Percentiles rank a stretch among this genome's conserved stretches.
Evolutionary conservation across 2,329 filamentous ascomycete genomes (phyloP).

Genomic region (Coniochaeta sp.): DNA sequence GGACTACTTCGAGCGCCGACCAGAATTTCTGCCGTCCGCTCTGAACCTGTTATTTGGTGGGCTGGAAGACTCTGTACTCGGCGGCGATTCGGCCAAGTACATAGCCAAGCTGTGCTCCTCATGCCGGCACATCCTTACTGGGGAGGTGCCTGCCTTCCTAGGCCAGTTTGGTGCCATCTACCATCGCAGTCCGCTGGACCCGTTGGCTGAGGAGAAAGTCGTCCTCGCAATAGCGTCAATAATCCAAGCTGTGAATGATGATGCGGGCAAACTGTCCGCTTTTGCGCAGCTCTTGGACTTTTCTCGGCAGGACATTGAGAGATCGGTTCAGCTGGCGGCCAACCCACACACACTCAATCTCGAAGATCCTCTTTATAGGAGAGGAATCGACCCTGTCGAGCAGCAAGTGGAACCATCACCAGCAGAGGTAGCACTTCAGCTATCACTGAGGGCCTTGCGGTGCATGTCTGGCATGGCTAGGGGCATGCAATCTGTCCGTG

Average conservation of each 20-base stretch:
- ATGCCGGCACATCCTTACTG: constrained; percentile 61
- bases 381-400: constrained; percentile 6
- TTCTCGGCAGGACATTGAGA: constrained; percentile 54
- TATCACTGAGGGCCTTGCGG: constrained; percentile 50
- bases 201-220: constrained; percentile 64
- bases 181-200: constrained; percentile 53
- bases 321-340: constrained; percentile 27
- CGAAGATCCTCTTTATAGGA: constrained; percentile 11
- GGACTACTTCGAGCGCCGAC: constrained; percentile 67
- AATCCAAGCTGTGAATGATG: constrained; percentile 61
- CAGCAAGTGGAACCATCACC: constrained; percentile 11
- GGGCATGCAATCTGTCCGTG: constrained; percentile 61
- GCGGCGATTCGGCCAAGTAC: constrained; percentile 64
- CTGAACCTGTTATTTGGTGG: constrained; percentile 69
- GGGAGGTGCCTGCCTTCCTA: constrained; percentile 62
- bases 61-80: constrained; percentile 54
- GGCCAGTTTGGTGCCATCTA: constrained; percentile 62
- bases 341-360: constrained; percentile 17
- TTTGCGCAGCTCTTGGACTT: constrained; percentile 53
- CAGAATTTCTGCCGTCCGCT: constrained; percentile 59
- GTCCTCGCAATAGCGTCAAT: constrained; percentile 69
- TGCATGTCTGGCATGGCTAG: constrained; percentile 66
- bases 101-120: constrained; percentile 70
- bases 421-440: constrained; percentile 38
- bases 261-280: constrained; percentile 44